Base-by-base conservation (phyloP, 225 moss, liverwort and hornwort species). In the Takakia lepidozioides region DNA sequence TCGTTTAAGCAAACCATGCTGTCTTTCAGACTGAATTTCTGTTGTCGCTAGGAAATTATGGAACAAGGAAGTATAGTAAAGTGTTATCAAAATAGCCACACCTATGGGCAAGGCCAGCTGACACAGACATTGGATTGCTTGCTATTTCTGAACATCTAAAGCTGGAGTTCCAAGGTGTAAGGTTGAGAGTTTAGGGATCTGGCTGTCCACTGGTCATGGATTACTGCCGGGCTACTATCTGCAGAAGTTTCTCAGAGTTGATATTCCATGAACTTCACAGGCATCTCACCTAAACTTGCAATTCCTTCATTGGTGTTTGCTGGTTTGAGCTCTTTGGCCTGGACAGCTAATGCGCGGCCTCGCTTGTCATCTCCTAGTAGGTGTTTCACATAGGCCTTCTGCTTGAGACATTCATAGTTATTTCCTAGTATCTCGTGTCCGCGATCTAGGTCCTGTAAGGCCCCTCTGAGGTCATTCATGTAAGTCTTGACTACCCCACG, bases 221-320 rank as follows among this genome's bases (percentile, higher is more conserved):
- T n/a, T n/a, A n/a, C n/a, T n/a, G n/a, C n/a, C n/a, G n/a, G n/a
- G n/a, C n/a, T n/a, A n/a, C n/a, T n/a, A n/a, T n/a, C n/a, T n/a
- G n/a, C n/a, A n/a, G n/a, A n/a, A n/a, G n/a, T n/a, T n/a, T n/a
- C 38, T 52, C 3, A 72, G 35, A 67, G 51, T 24, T 40, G 44
- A 13, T 58, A 72, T 58, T 73, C 67, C 73, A 73, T 73, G 2
- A 73, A 73, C 49, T 41, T 55, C 0, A 73, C 56, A 5, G 55
- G 62, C 8, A 73, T 50, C 28, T 67, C 47, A 14, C 47, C 56
- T 4, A 73, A 62, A 20, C 67, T 19, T 1, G 67, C 63, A 5
- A 59, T 37, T 50, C 59, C 47, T 58, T 67, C 67, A 20, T 63
- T 39, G 49, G 67, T 58, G 26, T 56, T 49, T 20, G 59, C 54